Base-by-base conservation (phyloP, 2,329 filamentous ascomycete species). In the Rhexocercosporidium sp. region DNA sequence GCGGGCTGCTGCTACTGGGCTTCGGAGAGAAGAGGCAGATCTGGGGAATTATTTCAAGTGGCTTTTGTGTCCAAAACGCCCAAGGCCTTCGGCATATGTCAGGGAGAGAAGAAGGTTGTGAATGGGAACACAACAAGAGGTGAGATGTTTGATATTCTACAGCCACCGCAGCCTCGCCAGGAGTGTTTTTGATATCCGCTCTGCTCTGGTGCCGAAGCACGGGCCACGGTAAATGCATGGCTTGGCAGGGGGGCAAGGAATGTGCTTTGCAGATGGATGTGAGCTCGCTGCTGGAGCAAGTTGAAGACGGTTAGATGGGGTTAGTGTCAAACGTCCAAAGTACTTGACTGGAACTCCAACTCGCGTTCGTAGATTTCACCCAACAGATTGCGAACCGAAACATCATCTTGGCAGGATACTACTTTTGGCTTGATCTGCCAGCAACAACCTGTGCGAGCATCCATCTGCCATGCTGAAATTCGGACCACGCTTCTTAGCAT, bases 61-160 rank as follows among this genome's bases (percentile, higher is more conserved):
- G 39, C 39, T 25, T 41, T 44, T 44, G 56, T 59, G 56, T 60
- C 16, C 34, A 27, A 46, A 60, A 60, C 57, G 57, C 20, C 20
- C 39, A 44, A 44, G 56, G 29, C 27, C 34, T 18, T 59, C 34
- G n/a, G 37, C 20, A 39, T 22, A 56, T 56, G 51, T n/a, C 34
- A 56, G 34, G 51, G 29, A 29, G 22, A 27, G 47, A 54, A 20
- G n/a, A 51, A 51, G 47, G 20, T 59, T 39, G n/a, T 27, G 51
- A 56, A 37, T 39, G n/a, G 51, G 51, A 56, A 37, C 51, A 56
- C 34, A 41, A 39, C 31, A 41, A 56, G 53, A 56, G 18, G 25
- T n/a, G 51, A n/a, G 1, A 44, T 59, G 56, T 56, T 56, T 56
- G 56, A 59, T 46, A 56, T 34, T 20, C 20, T 8, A 51, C 22